phyloP scores from a whole-genome alignment of 169 alveolate genomes.

The Plasmodium adleri region DNA sequence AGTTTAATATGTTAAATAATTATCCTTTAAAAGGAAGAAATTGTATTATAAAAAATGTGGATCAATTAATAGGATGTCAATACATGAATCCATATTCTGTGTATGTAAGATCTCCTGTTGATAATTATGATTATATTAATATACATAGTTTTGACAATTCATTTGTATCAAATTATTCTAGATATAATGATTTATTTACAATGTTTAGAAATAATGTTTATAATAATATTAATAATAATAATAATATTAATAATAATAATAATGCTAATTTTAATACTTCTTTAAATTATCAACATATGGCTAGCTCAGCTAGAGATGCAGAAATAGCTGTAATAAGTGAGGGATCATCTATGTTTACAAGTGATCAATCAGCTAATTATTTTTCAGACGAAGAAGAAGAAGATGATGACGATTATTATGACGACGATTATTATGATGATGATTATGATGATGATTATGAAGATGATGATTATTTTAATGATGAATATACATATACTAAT shows the following conservation, averaged over 20 bases:
- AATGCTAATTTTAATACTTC: slow-evolving; percentile 11
- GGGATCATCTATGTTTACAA: slow-evolving; percentile 44
- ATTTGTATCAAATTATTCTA: slow-evolving; percentile 30
- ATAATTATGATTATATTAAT: slow-evolving; percentile 33
- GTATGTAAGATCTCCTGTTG: slow-evolving; percentile 45
- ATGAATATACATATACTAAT: slow-evolving; percentile 15
- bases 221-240: not conserved
- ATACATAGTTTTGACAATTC: slow-evolving; percentile 35
- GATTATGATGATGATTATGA: slow-evolving; percentile 56
- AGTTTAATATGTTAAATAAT: slow-evolving; percentile 45
- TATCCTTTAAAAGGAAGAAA: slow-evolving; percentile 65
- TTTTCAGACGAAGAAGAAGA: slow-evolving; percentile 59
- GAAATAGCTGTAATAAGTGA: slow-evolving; percentile 69
- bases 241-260: not conserved
- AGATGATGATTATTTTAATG: slow-evolving; percentile 32
- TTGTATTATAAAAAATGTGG: slow-evolving; percentile 53
- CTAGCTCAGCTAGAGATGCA: slow-evolving; percentile 27
- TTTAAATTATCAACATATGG: slow-evolving; percentile 26
- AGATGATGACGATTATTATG: slow-evolving; percentile 63
- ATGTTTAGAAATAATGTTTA: slow-evolving; percentile 57
- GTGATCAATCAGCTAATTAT: slow-evolving; percentile 64
- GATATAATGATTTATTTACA: slow-evolving; percentile 63
- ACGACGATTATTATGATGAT: slow-evolving; percentile 25
- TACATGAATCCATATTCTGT: slow-evolving; percentile 51
- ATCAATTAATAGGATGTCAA: slow-evolving; percentile 28